phyloP scores from a whole-genome alignment of 306 rosid species.

The Vigna unguiculata region DNA sequence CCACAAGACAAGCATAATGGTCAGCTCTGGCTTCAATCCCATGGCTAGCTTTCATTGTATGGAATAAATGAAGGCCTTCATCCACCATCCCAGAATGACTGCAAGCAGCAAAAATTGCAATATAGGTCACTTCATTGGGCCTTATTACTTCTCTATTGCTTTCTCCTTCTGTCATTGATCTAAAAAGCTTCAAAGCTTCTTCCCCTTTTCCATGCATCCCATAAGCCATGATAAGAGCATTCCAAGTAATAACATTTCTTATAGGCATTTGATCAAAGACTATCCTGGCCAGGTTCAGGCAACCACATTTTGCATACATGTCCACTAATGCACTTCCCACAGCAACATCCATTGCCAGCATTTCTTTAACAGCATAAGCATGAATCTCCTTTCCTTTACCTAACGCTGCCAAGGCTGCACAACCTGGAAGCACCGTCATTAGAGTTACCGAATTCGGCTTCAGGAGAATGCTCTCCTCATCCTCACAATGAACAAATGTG shows the following conservation, averaged over 20 bases:
- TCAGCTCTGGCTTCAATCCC: slow-evolving; percentile 71
- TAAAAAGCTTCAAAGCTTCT: slow-evolving; percentile 71
- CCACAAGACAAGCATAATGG: slow-evolving; percentile 89
- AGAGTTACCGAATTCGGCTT: slow-evolving; percentile 84
- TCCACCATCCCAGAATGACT: slow-evolving; percentile 76
- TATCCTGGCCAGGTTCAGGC: slow-evolving; percentile 62
- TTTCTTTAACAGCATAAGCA: slow-evolving; percentile 72
- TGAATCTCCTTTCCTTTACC: slow-evolving; percentile 86
- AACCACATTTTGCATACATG: slow-evolving; percentile 94
- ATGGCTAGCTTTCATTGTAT: slow-evolving; percentile 65
- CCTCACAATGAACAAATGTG: slow-evolving; percentile 38
- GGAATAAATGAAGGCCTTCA: slow-evolving; percentile 69
- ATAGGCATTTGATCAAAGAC: slow-evolving; percentile 73
- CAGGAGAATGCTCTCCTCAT: slow-evolving; percentile 46
- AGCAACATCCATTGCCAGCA: slow-evolving; percentile 69
- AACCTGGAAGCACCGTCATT: slow-evolving; percentile 86
- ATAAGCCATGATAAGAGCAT: slow-evolving; percentile 82
- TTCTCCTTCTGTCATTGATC: slow-evolving; percentile 59
- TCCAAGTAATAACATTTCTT: slow-evolving; percentile 83
- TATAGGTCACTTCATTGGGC: slow-evolving; percentile 71
- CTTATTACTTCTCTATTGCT: slow-evolving; percentile 43
- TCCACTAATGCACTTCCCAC: slow-evolving; percentile 87
- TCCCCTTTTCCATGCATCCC: slow-evolving; percentile 90
- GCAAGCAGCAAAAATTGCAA: slow-evolving; percentile 71
- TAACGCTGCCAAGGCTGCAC: slow-evolving; percentile 73